Conservation (phyloP, 768 basidiomycete species). For the Candolleomyces aberdarensis region DNA sequence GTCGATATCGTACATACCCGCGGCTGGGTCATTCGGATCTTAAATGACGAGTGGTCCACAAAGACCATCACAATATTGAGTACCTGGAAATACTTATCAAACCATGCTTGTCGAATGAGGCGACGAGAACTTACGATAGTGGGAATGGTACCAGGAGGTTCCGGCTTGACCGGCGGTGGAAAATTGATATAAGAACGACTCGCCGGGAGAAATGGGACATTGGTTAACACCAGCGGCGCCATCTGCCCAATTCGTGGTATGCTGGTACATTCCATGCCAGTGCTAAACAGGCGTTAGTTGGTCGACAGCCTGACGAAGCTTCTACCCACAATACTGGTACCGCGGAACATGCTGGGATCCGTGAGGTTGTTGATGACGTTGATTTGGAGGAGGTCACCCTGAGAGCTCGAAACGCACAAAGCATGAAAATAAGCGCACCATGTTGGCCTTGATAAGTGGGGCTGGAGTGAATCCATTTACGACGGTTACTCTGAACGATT, state of each 20-base stretch:
- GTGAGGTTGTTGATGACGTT: slow-evolving; percentile 43
- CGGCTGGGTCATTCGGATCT: slow-evolving; percentile 18
- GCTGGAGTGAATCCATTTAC: slow-evolving; percentile 26
- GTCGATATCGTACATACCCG: slow-evolving; percentile 25
- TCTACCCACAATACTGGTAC: slow-evolving; percentile 28
- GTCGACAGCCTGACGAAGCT: neutral
- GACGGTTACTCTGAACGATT: slow-evolving; percentile 19
- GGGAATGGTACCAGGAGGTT: slow-evolving; percentile 38
- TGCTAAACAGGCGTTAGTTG: slow-evolving; percentile 27
- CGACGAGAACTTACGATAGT: slow-evolving; percentile 17
- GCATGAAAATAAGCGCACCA: slow-evolving; percentile 14
- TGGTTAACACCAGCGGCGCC: slow-evolving; percentile 42
- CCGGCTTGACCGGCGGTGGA: slow-evolving; percentile 22
- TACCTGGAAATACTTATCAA: neutral
- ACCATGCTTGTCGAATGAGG: neutral
- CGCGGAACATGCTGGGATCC: slow-evolving; percentile 30
- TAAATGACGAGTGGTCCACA: slow-evolving; percentile 20
- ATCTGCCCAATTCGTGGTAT: slow-evolving; percentile 40
- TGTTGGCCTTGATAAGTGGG: slow-evolving; percentile 25
- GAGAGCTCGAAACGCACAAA: neutral
- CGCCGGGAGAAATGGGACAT: slow-evolving; percentile 41
- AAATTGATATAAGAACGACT: slow-evolving; percentile 45
- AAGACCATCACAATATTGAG: slow-evolving; percentile 23
- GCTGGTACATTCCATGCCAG: slow-evolving; percentile 53
- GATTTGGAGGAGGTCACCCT: slow-evolving; percentile 36